Evolutionary conservation across 192 early-diverging fungal genomes (phyloP).

Genomic region (Umbelopsis sp.): DNA sequence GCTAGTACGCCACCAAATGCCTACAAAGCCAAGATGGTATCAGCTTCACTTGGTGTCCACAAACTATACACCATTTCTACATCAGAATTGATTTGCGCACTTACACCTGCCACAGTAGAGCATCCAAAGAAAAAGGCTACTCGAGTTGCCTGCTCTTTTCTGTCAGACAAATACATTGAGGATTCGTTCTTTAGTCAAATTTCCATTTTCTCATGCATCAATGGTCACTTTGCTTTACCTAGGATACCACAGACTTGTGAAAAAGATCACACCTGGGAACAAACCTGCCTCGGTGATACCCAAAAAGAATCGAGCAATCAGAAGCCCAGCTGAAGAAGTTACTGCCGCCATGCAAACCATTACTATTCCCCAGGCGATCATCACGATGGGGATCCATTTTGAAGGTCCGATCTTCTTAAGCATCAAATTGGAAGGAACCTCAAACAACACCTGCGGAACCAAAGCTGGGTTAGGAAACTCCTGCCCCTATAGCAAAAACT

Average conservation of each 20-base stretch:
- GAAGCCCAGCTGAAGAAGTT: slow-evolving; percentile 40
- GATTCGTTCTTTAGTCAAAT: not conserved
- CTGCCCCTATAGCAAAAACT: not conserved
- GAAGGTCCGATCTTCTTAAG: slow-evolving; percentile 61
- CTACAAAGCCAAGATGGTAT: slow-evolving; percentile 14
- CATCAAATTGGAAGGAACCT: slow-evolving; percentile 73
- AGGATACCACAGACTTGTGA: slow-evolving; percentile 54
- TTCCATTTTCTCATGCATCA: not conserved
- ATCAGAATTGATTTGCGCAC: not conserved
- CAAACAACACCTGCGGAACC: slow-evolving; percentile 61
- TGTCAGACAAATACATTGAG: slow-evolving; percentile 29
- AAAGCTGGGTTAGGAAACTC: slow-evolving; percentile 3
- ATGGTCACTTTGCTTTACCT: not conserved
- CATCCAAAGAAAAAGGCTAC: slow-evolving; percentile 57
- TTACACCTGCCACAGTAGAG: slow-evolving; percentile 55
- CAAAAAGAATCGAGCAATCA: slow-evolving; percentile 61
- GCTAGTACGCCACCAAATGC: slow-evolving; percentile 67
- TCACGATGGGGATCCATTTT: slow-evolving; percentile 60
- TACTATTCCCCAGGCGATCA: slow-evolving; percentile 57
- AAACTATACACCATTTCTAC: too few relatives aligned
- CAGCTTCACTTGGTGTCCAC: too few relatives aligned
- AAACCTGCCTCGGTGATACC: slow-evolving; percentile 61
- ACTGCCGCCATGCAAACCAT: slow-evolving; percentile 59
- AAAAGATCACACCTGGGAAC: slow-evolving; percentile 61
- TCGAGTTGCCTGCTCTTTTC: slow-evolving; percentile 55